Conservation (phyloP, 352 stramenopile species). For the Pythium catenulatum region DNA sequence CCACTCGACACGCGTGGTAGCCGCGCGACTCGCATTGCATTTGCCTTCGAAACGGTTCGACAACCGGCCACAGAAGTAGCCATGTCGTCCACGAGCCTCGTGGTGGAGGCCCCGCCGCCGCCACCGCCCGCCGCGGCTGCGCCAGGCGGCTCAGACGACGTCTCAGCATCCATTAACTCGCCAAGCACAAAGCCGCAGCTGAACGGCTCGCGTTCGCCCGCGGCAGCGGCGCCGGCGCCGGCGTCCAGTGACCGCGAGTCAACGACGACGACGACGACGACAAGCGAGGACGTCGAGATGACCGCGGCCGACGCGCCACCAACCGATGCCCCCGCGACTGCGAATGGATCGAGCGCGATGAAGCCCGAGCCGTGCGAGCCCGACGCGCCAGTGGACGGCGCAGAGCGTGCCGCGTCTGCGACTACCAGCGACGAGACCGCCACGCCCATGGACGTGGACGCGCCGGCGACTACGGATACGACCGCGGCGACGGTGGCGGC, state of each 20-base stretch:
- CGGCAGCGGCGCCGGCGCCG: neutral
- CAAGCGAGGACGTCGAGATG: constrained; percentile 18
- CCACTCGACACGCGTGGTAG: no score
- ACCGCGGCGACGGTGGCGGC: neutral
- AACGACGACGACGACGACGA: neutral
- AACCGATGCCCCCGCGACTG: neutral
- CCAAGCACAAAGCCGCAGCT: neutral
- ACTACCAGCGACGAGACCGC: neutral
- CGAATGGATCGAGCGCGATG: neutral
- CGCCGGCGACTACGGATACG: neutral
- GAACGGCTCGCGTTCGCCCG: neutral
- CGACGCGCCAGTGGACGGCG: no score
- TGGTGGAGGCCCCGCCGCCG: constrained; percentile 17
- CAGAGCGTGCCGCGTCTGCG: no score
- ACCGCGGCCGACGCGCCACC: neutral
- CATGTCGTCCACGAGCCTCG: constrained; percentile 39
- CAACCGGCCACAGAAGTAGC: neutral
- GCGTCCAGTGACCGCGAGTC: neutral
- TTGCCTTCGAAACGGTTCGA: neutral
- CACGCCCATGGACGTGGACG: constrained; percentile 24
- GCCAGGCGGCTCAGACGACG: no score
- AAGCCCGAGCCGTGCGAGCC: no score
- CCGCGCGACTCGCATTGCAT: neutral
- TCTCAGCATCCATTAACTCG: neutral
- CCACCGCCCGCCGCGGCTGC: neutral